phyloP scores from a whole-genome alignment of 371 early-diverging fungal species.

The Lichtheimia ramosa region DNA sequence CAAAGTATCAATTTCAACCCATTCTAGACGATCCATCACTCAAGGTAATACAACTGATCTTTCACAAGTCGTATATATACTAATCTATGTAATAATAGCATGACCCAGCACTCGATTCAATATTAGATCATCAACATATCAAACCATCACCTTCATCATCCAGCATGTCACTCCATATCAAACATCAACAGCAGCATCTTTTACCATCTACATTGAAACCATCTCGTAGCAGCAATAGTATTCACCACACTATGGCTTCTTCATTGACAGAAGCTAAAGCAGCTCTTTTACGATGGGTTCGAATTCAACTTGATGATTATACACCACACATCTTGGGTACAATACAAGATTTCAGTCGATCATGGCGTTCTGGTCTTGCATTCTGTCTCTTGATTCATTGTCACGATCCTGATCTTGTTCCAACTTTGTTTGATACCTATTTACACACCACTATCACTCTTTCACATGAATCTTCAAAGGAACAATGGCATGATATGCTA shows the following conservation, averaged over 20 bases:
- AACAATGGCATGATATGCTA: constrained; percentile 30
- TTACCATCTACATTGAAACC: constrained; percentile 2
- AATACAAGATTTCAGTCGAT: constrained; percentile 64
- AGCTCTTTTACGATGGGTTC: constrained; percentile 68
- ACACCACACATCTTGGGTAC: constrained; percentile 45
- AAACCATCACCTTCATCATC: constrained; percentile 8
- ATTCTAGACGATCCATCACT: constrained; percentile 23
- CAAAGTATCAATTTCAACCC: constrained; percentile 63
- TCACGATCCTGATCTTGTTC: constrained; percentile 61
- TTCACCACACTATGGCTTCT: too few species aligned
- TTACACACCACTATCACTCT: constrained; percentile 13
- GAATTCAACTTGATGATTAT: constrained; percentile 61
- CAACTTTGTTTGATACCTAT: constrained; percentile 47
- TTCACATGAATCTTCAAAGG: constrained; percentile 13
- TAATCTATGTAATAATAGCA: background rate
- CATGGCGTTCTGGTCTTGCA: constrained; percentile 73
- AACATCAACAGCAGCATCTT: constrained; percentile 3
- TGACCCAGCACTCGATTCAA: too few species aligned
- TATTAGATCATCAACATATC: background rate
- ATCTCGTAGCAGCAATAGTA: constrained; percentile 4
- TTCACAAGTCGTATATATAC: background rate
- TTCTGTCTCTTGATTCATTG: constrained; percentile 73
- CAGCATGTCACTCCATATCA: constrained; percentile 11
- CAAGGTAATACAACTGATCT: background rate
- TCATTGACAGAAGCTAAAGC: constrained; percentile 46